Evolutionary conservation across 257 asterid species (phyloP).

Genomic region (Avicennia marina): DNA sequence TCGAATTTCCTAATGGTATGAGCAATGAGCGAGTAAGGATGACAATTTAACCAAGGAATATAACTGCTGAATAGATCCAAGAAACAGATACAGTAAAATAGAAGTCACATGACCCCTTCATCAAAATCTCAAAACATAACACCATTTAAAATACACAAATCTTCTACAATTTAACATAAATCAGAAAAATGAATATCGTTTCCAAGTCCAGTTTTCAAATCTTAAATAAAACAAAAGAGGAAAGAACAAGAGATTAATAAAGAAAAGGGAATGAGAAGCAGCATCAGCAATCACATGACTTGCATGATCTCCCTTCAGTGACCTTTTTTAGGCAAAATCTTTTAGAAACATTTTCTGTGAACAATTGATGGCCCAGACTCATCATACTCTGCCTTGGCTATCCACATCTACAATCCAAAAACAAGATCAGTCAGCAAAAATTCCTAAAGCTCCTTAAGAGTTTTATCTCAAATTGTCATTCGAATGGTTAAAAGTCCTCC

Average conservation of each 20-base stretch:
- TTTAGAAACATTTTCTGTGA: constrained; percentile 59
- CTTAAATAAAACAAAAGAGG: too few species aligned
- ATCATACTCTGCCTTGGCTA: constrained; percentile 58
- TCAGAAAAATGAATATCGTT: constrained; percentile 32
- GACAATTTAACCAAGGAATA: too few species aligned
- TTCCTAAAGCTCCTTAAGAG: too few species aligned
- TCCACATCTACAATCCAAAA: constrained; percentile 46
- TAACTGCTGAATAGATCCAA: too few species aligned
- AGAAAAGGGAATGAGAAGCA: too few species aligned
- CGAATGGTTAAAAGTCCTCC: too few species aligned
- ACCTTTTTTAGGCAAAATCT: constrained; percentile 3
- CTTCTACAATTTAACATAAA: constrained; percentile 38
- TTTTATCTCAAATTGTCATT: too few species aligned
- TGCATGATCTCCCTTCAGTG: too few species aligned
- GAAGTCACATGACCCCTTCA: neutral
- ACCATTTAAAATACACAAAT: constrained; percentile 33
- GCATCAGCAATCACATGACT: too few species aligned
- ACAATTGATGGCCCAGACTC: constrained; percentile 60
- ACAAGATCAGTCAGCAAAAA: neutral
- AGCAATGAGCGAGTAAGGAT: too few species aligned
- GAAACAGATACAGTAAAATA: neutral
- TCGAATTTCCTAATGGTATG: too few species aligned
- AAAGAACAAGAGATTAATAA: too few species aligned
- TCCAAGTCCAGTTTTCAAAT: constrained; percentile 31
- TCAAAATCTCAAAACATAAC: constrained; percentile 28